Evolutionary conservation across 305 asterid genomes (phyloP).

Genomic region (Fraxinus floribunda): DNA sequence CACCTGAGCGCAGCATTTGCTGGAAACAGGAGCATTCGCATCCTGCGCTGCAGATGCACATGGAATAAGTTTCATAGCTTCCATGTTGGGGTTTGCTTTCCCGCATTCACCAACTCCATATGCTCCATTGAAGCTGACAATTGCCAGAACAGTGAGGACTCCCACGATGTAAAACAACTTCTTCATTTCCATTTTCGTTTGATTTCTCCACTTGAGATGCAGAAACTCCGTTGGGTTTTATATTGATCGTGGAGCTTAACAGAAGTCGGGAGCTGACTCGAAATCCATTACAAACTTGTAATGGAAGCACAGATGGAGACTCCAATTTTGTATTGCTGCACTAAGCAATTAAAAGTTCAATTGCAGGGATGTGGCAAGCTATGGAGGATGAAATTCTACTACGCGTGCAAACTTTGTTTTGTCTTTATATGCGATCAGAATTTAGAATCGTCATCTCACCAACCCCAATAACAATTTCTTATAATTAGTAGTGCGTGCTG

Average conservation of each 20-base stretch:
- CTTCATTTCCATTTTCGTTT: slow-evolving; percentile 28
- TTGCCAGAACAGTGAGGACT: slow-evolving; percentile 26
- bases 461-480: background rate
- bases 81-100: slow-evolving; percentile 48
- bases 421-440: background rate
- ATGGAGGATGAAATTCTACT: slow-evolving; percentile 4
- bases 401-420: background rate
- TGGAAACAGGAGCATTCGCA: slow-evolving; percentile 39
- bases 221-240: slow-evolving; percentile 20
- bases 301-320: slow-evolving; percentile 36
- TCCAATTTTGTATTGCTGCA: slow-evolving; percentile 29
- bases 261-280: slow-evolving; percentile 7
- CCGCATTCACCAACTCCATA: slow-evolving; percentile 63
- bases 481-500: slow-evolving; percentile 1
- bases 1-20: slow-evolving; percentile 56
- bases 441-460: slow-evolving; percentile 23
- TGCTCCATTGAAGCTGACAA: slow-evolving; percentile 28
- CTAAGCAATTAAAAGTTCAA: slow-evolving; percentile 1
- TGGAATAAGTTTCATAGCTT: slow-evolving; percentile 59
- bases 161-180: slow-evolving; percentile 32
- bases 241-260: slow-evolving; percentile 21
- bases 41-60: slow-evolving; percentile 60
- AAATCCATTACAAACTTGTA: slow-evolving; percentile 18
- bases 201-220: background rate
- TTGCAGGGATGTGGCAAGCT: slow-evolving; percentile 19